A percentile compares a stretch with the other conserved stretches of the same genome.
phyloP scores from a whole-genome alignment of 2,329 filamentous ascomycete genomes.

The Fusarium sp. region DNA sequence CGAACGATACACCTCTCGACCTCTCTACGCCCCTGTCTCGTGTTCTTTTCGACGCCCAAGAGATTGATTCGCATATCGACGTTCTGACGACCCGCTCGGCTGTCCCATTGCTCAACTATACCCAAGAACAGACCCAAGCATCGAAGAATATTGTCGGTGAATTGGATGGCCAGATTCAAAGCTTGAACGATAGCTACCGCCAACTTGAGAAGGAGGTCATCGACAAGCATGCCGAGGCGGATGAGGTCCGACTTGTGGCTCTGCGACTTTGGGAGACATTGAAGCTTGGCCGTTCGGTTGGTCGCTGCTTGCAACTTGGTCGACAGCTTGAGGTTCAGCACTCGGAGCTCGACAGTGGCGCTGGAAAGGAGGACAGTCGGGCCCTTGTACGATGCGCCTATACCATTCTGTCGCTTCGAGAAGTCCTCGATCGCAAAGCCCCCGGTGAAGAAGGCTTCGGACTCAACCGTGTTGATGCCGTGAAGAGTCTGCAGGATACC shows the following conservation, averaged over 20 bases:
- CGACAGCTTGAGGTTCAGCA: slow-evolving; percentile 90
- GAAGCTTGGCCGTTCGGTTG: slow-evolving; percentile 80
- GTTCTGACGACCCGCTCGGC: slow-evolving; percentile 87
- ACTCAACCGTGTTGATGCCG: slow-evolving; percentile 78
- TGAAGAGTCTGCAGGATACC: slow-evolving; percentile 77
- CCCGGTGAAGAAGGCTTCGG: slow-evolving; percentile 82
- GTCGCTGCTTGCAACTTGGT: slow-evolving; percentile 83
- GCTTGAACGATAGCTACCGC: slow-evolving; percentile 85
- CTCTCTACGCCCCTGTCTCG: slow-evolving; percentile 93
- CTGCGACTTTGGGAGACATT: slow-evolving; percentile 85
- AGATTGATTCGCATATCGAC: slow-evolving; percentile 96
- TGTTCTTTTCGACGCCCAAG: slow-evolving; percentile 95
- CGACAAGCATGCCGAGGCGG: slow-evolving; percentile 85
- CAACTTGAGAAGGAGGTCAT: slow-evolving; percentile 89
- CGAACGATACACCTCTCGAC: slow-evolving; percentile 89
- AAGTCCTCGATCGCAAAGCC: slow-evolving; percentile 76
- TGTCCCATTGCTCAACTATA: slow-evolving; percentile 83
- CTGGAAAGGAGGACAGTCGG: slow-evolving; percentile 77
- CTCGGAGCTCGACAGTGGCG: slow-evolving; percentile 65
- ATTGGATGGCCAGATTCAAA: slow-evolving; percentile 83
- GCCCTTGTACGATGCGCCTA: slow-evolving; percentile 86
- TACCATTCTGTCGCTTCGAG: slow-evolving; percentile 80
- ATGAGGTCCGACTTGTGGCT: slow-evolving; percentile 83
- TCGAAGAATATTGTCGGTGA: slow-evolving; percentile 79
- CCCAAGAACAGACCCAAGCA: slow-evolving; percentile 78